These are phyloP conservation scores for Artemisia tridentata DNA, from an alignment of 129 eudicot species.

Conservation along the genomic window DNA sequence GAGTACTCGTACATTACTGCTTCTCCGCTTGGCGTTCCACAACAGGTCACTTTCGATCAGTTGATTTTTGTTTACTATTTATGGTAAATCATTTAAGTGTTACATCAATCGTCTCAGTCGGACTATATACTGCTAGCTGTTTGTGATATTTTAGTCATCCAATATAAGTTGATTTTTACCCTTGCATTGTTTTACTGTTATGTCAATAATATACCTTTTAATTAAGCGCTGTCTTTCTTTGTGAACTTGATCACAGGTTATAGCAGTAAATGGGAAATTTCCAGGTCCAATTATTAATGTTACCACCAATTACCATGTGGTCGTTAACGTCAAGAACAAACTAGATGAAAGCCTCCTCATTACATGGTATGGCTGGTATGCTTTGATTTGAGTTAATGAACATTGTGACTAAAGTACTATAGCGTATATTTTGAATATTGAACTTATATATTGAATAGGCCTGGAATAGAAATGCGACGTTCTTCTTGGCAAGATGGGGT, in stretches of 20 bases:
- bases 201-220: too few relatives aligned
- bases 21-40: conserved; percentile 92
- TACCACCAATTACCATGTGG: conserved; percentile 71
- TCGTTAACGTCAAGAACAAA: conserved; percentile 67
- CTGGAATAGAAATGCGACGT: conserved; percentile 91
- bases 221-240: neutral
- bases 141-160: too few relatives aligned
- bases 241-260: conserved; percentile 50
- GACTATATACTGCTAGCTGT: too few relatives aligned
- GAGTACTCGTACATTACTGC: conserved; percentile 73
- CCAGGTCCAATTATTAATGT: conserved; percentile 77
- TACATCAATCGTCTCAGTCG: too few relatives aligned
- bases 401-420: neutral
- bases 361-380: conserved; percentile 45
- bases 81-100: too few relatives aligned
- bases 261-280: conserved; percentile 73
- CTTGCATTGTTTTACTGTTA: too few relatives aligned
- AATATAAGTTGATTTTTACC: too few relatives aligned
- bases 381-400: neutral
- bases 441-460: conserved; percentile 39
- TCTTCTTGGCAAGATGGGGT: conserved; percentile 99
- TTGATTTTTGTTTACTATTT: too few relatives aligned
- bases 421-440: conserved; percentile 12
- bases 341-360: conserved; percentile 71
- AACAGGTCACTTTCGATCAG: conserved; percentile 51